These are phyloP conservation scores for Saccharomycopsis malanga DNA, from an alignment of 805 yeast genomes.

Conservation along the genomic window DNA sequence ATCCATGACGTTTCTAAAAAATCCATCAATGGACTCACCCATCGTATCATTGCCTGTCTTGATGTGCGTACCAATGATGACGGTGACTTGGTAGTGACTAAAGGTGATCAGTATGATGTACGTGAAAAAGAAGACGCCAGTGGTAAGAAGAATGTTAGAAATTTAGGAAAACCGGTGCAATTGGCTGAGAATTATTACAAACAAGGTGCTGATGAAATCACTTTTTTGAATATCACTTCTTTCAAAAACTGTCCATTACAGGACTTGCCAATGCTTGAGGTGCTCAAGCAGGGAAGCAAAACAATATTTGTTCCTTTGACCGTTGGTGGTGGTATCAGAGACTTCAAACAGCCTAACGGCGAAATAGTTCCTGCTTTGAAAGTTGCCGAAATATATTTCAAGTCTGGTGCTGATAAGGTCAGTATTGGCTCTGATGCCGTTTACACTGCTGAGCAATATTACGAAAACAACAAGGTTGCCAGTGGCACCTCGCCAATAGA, in stretches of 20 bases:
- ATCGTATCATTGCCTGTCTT: constrained; percentile 90
- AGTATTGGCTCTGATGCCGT: constrained; percentile 99
- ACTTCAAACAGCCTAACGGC: constrained; percentile 80
- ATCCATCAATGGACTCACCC: constrained; percentile 55
- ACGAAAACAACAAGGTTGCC: constrained; percentile 47
- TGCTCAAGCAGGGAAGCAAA: constrained; percentile 72
- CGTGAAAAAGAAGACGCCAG: constrained; percentile 53
- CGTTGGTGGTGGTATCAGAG: constrained; percentile 97
- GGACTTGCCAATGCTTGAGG: constrained; percentile 95
- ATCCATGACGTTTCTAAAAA: constrained; percentile 29
- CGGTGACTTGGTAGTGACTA: constrained; percentile 95
- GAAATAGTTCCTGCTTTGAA: constrained; percentile 73
- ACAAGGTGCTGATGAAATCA: constrained; percentile 97
- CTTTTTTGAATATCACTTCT: constrained; percentile 91
- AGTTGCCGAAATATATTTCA: constrained; percentile 86
- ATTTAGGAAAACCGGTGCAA: constrained; percentile 94
- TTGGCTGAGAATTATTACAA: constrained; percentile 82
- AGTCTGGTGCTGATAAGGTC: constrained; percentile 97
- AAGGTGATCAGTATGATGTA: constrained; percentile 98
- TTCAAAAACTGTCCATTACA: constrained; percentile 88
- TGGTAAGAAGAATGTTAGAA: constrained; percentile 63
- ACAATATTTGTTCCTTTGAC: constrained; percentile 95
- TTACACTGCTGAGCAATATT: constrained; percentile 76
- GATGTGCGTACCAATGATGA: constrained; percentile 94
- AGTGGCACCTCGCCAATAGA: constrained; percentile 86